Evolutionary conservation across 495 filamentous ascomycete genomes (phyloP).

Genomic region (Echria macrotheca): DNA sequence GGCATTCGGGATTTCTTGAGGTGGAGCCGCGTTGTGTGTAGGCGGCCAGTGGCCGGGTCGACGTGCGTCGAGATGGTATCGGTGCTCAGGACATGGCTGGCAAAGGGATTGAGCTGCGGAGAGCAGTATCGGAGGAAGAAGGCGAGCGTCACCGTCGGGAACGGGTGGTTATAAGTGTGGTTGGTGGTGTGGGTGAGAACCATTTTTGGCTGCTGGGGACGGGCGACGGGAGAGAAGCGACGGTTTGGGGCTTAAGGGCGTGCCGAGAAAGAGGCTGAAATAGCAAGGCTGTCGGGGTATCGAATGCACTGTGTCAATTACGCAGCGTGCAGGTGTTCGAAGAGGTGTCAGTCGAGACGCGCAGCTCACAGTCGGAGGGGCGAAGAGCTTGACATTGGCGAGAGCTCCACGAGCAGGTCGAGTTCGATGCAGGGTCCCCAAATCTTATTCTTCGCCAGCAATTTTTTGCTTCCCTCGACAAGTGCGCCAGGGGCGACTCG

Average conservation of each 20-base stretch:
- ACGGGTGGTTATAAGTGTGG: conserved; percentile 87
- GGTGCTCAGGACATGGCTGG: conserved; percentile 88
- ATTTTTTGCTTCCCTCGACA: conserved; percentile 12
- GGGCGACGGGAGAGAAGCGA: neutral
- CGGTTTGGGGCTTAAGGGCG: neutral
- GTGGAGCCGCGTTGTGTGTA: conserved; percentile 86
- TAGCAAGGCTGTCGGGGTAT: no score
- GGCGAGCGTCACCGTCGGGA: conserved; percentile 84
- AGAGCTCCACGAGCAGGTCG: conserved; percentile 5
- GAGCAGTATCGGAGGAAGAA: conserved; percentile 97
- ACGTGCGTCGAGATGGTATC: conserved; percentile 87
- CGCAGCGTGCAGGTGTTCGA: no score
- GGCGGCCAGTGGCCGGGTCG: conserved; percentile 70
- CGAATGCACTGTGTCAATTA: no score
- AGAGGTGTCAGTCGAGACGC: no score
- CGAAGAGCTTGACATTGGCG: conserved; percentile 18
- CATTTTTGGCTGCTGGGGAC: no score
- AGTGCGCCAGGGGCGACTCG: conserved; percentile 14
- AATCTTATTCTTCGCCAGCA: neutral
- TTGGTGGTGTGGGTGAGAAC: conserved; percentile 65
- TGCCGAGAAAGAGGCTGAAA: no score
- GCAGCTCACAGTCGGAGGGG: conserved; percentile 19
- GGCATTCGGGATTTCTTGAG: conserved; percentile 91
- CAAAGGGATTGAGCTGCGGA: conserved; percentile 73
- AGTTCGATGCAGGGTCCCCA: neutral